A percentile compares a stretch with the other conserved stretches of the same genome.
Evolutionary conservation across 164 flowering plant genomes (phyloP).

Genomic region (Amborella trichopoda): DNA sequence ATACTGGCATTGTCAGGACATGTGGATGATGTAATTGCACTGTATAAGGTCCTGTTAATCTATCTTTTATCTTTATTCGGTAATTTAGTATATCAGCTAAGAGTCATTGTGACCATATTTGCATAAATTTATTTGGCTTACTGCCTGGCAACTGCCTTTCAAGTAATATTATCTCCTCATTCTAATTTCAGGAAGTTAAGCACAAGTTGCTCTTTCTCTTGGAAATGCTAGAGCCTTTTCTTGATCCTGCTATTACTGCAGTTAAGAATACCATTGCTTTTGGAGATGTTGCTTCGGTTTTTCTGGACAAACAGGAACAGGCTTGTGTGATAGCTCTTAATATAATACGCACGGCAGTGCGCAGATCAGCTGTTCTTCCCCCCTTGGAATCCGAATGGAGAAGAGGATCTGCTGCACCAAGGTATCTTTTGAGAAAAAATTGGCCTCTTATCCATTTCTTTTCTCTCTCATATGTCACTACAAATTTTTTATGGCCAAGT

Average conservation of each 20-base stretch:
- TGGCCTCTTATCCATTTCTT: too few species aligned
- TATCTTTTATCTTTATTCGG: too few species aligned
- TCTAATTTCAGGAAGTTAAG: slow-evolving; percentile 52
- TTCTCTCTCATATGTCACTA: too few species aligned
- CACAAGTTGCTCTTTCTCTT: slow-evolving; percentile 69
- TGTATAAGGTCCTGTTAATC: slow-evolving; percentile 73
- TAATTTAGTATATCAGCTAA: too few species aligned
- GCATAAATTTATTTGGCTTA: too few species aligned
- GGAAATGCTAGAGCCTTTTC: slow-evolving; percentile 85
- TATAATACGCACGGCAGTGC: slow-evolving; percentile 64
- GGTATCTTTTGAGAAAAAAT: too few species aligned
- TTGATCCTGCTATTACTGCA: slow-evolving; percentile 58
- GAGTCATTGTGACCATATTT: too few species aligned
- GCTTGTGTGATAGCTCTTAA: slow-evolving; percentile 55
- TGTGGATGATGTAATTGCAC: slow-evolving; percentile 71
- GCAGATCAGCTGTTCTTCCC: slow-evolving; percentile 69
- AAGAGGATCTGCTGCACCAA: slow-evolving; percentile 73
- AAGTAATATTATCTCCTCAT: too few species aligned
- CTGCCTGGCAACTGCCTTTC: too few species aligned
- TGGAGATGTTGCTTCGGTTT: slow-evolving; percentile 47
- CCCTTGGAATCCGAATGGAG: slow-evolving; percentile 84
- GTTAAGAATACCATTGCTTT: slow-evolving; percentile 45
- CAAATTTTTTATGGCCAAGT: too few species aligned
- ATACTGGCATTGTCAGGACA: slow-evolving; percentile 77
- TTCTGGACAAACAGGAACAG: slow-evolving; percentile 37